Percentiles rank a stretch among this genome's conserved stretches.
Evolutionary conservation across 108 stramenopile species (phyloP).

Genomic region (Stephanodiscus minutulus): DNA sequence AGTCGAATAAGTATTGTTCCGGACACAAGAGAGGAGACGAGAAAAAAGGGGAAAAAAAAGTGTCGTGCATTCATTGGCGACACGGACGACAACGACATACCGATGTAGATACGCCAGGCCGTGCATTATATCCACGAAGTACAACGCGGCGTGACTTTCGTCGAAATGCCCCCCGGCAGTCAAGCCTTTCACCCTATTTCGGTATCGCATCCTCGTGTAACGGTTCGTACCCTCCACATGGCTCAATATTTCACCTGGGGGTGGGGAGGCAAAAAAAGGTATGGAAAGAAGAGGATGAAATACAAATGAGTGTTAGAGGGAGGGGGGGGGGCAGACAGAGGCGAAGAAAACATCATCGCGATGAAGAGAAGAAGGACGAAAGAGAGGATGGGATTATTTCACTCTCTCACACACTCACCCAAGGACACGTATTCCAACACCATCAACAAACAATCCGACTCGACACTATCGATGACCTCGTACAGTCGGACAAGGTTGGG

Average conservation of each 20-base stretch:
- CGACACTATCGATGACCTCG: constrained; percentile 87
- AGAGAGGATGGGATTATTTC: background rate
- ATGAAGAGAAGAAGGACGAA: background rate
- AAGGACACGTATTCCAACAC: constrained; percentile 87
- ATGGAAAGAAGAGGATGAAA: background rate
- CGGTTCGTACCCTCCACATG: constrained; percentile 72
- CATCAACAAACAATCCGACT: constrained; percentile 82
- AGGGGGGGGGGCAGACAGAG: background rate
- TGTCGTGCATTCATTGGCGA: too few species aligned
- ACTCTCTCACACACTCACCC: constrained; percentile 40
- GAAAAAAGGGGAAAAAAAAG: constrained; percentile 6
- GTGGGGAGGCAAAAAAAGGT: background rate
- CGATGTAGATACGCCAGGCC: constrained; percentile 89
- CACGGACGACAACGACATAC: constrained; percentile 10
- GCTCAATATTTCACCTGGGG: constrained; percentile 68
- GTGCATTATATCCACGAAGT: constrained; percentile 87
- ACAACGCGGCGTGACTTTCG: constrained; percentile 73
- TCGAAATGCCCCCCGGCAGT: constrained; percentile 72
- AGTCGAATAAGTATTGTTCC: too few species aligned
- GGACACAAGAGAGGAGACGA: too few species aligned
- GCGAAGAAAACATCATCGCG: background rate
- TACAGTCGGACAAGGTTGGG: constrained; percentile 78
- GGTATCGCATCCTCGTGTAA: constrained; percentile 41
- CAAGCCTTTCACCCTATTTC: constrained; percentile 44
- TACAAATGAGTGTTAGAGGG: background rate